Percentiles rank a stretch among this genome's conserved stretches.
Evolutionary conservation across 2,329 filamentous ascomycete genomes (phyloP).

Genomic region (Cryphonectria radicalis): DNA sequence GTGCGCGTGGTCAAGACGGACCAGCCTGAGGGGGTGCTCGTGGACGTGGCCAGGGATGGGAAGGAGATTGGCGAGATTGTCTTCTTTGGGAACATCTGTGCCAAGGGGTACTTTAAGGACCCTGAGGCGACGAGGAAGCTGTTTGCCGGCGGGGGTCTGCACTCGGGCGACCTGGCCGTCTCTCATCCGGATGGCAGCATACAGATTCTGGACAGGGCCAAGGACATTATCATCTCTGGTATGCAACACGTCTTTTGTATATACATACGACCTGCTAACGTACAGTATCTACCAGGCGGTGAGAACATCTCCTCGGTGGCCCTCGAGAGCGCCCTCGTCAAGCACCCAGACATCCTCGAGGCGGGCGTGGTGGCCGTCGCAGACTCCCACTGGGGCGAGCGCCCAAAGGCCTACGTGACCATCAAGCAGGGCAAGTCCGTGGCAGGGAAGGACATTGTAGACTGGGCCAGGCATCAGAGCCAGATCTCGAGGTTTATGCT

Average conservation of each 20-base stretch:
- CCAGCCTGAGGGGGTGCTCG: conserved; percentile 66
- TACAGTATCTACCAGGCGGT: conserved; percentile 62
- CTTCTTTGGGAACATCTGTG: conserved; percentile 89
- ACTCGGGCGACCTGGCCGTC: conserved; percentile 91
- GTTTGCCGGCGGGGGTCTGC: conserved; percentile 83
- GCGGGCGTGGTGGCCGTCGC: conserved; percentile 86
- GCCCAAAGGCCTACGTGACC: conserved; percentile 93
- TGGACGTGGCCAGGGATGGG: conserved; percentile 56
- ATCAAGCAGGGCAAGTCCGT: conserved; percentile 65
- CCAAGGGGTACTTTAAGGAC: conserved; percentile 91
- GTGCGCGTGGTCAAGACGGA: conserved; percentile 82
- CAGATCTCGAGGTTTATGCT: conserved; percentile 92
- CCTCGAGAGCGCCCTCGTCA: conserved; percentile 84
- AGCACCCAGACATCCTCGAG: conserved; percentile 88
- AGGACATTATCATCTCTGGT: conserved; percentile 98
- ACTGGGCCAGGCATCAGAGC: conserved; percentile 82
- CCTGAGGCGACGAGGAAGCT: conserved; percentile 81
- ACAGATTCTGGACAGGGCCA: conserved; percentile 90
- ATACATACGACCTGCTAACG: neutral
- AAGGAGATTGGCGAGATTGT: conserved; percentile 62
- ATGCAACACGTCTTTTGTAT: conserved; percentile 36
- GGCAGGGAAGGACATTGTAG: conserved; percentile 66
- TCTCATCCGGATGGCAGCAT: conserved; percentile 90
- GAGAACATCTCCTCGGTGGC: conserved; percentile 97
- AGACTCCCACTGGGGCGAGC: conserved; percentile 91